These are phyloP conservation scores for Hygrophorus pudorinus DNA, from an alignment of 768 basidiomycete genomes.

Conservation along the genomic window DNA sequence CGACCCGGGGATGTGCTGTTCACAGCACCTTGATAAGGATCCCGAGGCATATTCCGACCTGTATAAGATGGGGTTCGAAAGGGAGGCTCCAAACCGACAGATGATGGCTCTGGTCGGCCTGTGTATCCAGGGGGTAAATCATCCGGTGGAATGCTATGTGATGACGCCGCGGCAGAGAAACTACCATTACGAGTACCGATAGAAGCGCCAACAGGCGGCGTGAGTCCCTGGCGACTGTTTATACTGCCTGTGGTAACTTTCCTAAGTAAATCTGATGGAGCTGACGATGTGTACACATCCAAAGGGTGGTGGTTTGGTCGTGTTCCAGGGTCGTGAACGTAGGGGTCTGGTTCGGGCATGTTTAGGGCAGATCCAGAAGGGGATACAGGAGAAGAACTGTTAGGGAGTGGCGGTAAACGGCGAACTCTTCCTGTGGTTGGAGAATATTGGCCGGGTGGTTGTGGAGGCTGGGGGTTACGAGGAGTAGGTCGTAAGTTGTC, in stretches of 20 bases:
- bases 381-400: slow-evolving; percentile 19
- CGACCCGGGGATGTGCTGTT: background rate
- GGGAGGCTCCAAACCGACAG: background rate
- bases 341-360: slow-evolving; percentile 37
- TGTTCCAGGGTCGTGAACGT: slow-evolving; percentile 17
- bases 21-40: background rate
- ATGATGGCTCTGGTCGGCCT: slow-evolving; percentile 1
- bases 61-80: background rate
- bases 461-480: slow-evolving; percentile 12
- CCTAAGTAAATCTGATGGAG: slow-evolving; percentile 12
- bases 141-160: slow-evolving; percentile 7
- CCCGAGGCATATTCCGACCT: background rate
- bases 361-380: slow-evolving; percentile 17
- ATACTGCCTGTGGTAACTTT: slow-evolving; percentile 11
- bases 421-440: slow-evolving; percentile 18
- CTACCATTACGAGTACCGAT: no score
- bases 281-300: slow-evolving; percentile 17
- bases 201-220: slow-evolving; percentile 8
- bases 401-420: slow-evolving; percentile 37
- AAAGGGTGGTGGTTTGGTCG: slow-evolving; percentile 16
- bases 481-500: slow-evolving; percentile 6
- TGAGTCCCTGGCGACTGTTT: slow-evolving; percentile 13
- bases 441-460: slow-evolving; percentile 14
- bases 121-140: slow-evolving; percentile 10
- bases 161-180: background rate